phyloP scores from a whole-genome alignment of 2,329 filamentous ascomycete genomes.

The Mycogone perniciosa region DNA sequence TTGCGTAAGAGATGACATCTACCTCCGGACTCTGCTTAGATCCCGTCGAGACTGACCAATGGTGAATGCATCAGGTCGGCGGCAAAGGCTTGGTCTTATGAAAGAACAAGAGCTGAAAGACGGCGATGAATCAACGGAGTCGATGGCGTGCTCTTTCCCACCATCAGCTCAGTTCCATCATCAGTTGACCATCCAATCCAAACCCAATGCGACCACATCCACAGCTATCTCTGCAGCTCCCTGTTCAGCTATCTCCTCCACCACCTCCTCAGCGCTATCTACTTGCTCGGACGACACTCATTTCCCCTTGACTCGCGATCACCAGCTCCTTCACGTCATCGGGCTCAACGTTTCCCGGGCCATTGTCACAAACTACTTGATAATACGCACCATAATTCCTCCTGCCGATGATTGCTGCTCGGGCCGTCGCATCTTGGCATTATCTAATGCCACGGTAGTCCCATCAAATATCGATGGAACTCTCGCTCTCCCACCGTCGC shows the following conservation, averaged over 20 bases:
- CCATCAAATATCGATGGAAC: slow-evolving; percentile 1
- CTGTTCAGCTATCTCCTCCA: not conserved
- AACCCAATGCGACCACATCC: no score
- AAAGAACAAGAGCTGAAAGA: slow-evolving; percentile 1
- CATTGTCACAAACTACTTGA: slow-evolving; percentile 18
- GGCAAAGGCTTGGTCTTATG: slow-evolving; percentile 12
- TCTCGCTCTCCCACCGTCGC: slow-evolving; percentile 8
- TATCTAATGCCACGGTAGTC: not conserved
- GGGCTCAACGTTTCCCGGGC: slow-evolving; percentile 18
- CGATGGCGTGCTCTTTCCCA: no score
- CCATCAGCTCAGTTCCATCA: no score
- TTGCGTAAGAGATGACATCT: slow-evolving; percentile 9
- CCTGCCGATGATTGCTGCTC: slow-evolving; percentile 9
- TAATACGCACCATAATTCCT: slow-evolving; percentile 12
- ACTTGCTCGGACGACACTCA: slow-evolving; percentile 3
- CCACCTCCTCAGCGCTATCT: not conserved
- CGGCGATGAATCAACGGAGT: no score
- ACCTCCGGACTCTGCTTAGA: slow-evolving; percentile 5
- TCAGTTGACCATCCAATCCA: no score
- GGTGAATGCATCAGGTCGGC: slow-evolving; percentile 10
- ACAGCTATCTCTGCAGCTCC: not conserved
- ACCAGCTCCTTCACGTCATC: slow-evolving; percentile 17
- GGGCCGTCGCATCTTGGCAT: slow-evolving; percentile 4
- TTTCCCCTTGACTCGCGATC: slow-evolving; percentile 16
- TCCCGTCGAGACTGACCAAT: not conserved